Base-by-base conservation (phyloP, 192 early-diverging fungal genomes). In the Anaeromyces robustus region DNA sequence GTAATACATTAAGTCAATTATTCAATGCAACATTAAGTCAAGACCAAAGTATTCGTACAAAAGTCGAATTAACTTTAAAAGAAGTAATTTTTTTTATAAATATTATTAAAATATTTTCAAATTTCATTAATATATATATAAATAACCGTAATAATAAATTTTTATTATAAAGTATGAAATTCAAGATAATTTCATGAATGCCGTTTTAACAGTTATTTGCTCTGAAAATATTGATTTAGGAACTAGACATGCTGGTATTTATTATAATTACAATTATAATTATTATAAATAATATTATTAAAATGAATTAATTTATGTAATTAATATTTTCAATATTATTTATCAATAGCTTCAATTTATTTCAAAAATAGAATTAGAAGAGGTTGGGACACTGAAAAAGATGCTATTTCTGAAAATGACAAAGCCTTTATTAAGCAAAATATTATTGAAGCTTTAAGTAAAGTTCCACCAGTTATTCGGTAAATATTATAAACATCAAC, bases 291-390 rank as follows among this genome's bases (percentile, higher is more conserved):
- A 16, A 16, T 12, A 16, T 41, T 2, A 41, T 16, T 41, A 41
- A n/a, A n/a, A n/a, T n/a, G n/a, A n/a, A n/a, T n/a, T 41, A 12
- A 41, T 12, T 82, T 28, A 87, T 84, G 81, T 85, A 87, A 80
- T 83, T 84, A 30, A 30, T 80, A 43, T 22, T 81, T 80, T 81
- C 30, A 79, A n/a, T n/a, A n/a, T n/a, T 30, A 77, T n/a, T 43
- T 31, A 77, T 78, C 3, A 79, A 37, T 31, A 89, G 89, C 86
- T 81, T 88, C 94, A 16, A 93, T 97, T 82, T 96, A 94, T 89
- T 95, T 97, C 85, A 97, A 97, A 83, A 97, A 97, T 86, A 87
- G 92, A 13, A 84, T 96, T 39, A 85, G 86, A 31, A 89, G 88
- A 80, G 89, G 90, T 26, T 97, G 96, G 96, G 83, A 88, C 59